Evolutionary conservation across 164 flowering plant species (phyloP), one percentile per base, ranked within the genome.

Genomic region (Santalum album): DNA sequence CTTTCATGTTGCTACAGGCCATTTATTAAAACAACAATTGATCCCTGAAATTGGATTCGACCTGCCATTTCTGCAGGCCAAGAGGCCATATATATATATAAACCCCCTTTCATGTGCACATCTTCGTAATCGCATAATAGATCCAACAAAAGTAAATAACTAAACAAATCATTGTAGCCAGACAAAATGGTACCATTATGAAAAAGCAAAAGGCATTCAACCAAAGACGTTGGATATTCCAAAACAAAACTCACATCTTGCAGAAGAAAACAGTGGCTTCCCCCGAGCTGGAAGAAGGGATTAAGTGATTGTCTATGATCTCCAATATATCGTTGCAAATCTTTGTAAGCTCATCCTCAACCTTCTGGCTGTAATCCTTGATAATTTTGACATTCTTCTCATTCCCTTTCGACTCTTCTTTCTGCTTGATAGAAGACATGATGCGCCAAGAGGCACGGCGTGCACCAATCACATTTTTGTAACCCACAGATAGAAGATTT

Each of bases 371-470:
- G 62, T 89, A 89, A 17, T 66, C 74, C 67, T 78, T 83, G 25
- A 86, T 80, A 54, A 73, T 66, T 63, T 79, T 80, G 32, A 82
- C 89, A 70, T 84, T 79, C 25, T 65, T 57, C 55, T 88, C 96
- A 64, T 86, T 86, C 29, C 90, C 91, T 57, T 86, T 88, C 1
- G 89, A 74, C 58, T 86, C 96, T 58, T 86, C 96, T 67, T 86
- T 88, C 68, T 86, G 90, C 66, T 88, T 90, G 57, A 88, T 83
- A 1, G 96, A 88, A 24, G 96, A 85, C 92, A 88, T 78, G 21
- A 83, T 86, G 18, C 96, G 79, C 94, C 94, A 86, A 0, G 96
- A 86, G 34, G 96, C 96, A 43, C 96, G 70, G 24, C 91, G 65
- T 24, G 90, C 85, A 42, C 96, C 96, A 53, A 88, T 83, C 6